Evolutionary conservation across 345 rosid species (phyloP).

Genomic region (Aurinia saxatilis): DNA sequence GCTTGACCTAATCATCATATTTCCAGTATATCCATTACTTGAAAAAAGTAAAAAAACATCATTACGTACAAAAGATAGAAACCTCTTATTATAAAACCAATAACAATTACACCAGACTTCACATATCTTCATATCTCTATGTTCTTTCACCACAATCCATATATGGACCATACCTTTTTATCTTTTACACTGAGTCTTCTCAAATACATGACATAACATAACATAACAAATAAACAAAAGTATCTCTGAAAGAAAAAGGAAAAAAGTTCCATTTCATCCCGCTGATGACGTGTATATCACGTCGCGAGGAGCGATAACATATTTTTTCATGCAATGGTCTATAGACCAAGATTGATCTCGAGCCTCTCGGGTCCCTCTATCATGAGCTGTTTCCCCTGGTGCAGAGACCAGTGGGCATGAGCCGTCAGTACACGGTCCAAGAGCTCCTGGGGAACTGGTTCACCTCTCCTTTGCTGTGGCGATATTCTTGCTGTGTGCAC

Average conservation of each 20-base stretch:
- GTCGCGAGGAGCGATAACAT: not conserved
- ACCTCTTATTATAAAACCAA: slow-evolving; percentile 24
- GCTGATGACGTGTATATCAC: slow-evolving; percentile 6
- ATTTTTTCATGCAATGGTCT: not conserved
- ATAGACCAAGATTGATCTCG: slow-evolving; percentile 53
- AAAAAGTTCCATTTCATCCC: not conserved
- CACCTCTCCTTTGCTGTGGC: slow-evolving; percentile 97
- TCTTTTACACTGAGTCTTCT: slow-evolving; percentile 11
- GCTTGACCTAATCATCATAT: not conserved
- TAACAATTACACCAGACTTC: slow-evolving; percentile 23
- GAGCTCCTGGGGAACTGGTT: slow-evolving; percentile 96
- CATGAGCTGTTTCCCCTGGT: slow-evolving; percentile 68
- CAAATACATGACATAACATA: slow-evolving; percentile 13
- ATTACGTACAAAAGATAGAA: not conserved
- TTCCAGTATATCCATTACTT: not conserved
- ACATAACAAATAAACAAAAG: not conserved
- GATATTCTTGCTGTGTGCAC: slow-evolving; percentile 97
- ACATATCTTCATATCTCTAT: slow-evolving; percentile 16
- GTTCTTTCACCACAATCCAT: slow-evolving; percentile 3
- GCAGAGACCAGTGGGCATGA: slow-evolving; percentile 93
- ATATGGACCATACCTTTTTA: not conserved
- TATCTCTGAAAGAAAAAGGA: slow-evolving; percentile 8
- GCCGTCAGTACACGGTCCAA: slow-evolving; percentile 80
- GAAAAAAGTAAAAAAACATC: not conserved
- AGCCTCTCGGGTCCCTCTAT: slow-evolving; percentile 36